Evolutionary conservation across 2,329 filamentous ascomycete genomes (phyloP).

Genomic region (Talaromyces sp.): DNA sequence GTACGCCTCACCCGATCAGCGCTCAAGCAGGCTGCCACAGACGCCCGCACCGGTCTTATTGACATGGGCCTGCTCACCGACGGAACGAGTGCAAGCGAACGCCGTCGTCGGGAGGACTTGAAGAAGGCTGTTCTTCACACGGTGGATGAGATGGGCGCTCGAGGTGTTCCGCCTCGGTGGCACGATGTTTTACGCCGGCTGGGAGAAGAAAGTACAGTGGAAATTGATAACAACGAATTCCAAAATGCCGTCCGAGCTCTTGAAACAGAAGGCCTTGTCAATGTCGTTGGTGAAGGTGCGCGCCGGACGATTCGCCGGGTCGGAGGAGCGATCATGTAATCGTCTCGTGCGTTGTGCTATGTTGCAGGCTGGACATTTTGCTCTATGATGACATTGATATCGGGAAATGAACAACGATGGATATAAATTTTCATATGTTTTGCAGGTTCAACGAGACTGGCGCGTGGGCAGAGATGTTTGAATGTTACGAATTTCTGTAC

Average conservation of each 20-base stretch:
- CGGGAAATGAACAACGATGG: background rate
- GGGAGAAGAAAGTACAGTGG: constrained; percentile 62
- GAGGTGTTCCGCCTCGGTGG: constrained; percentile 64
- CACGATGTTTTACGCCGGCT: constrained; percentile 71
- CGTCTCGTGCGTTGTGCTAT: background rate
- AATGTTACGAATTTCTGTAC: background rate
- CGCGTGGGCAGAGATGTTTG: background rate
- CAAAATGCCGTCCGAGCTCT: constrained; percentile 71
- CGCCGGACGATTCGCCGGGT: constrained; percentile 77
- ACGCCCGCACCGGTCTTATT: constrained; percentile 81
- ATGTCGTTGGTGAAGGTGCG: constrained; percentile 76
- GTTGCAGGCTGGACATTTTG: background rate
- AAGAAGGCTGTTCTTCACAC: constrained; percentile 70
- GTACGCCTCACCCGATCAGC: constrained; percentile 89
- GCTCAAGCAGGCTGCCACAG: constrained; percentile 95
- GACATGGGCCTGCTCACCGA: constrained; percentile 96
- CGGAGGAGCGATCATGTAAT: constrained; percentile 38
- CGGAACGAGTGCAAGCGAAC: constrained; percentile 83
- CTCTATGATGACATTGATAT: background rate
- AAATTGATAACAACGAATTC: constrained; percentile 75
- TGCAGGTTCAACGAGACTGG: background rate
- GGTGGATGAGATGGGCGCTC: constrained; percentile 73
- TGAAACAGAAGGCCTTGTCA: constrained; percentile 79
- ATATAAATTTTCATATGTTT: background rate
- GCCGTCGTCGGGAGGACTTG: constrained; percentile 75